phyloP scores from a whole-genome alignment of 2,329 filamentous ascomycete species.

The Aspergillus spinulosporus region DNA sequence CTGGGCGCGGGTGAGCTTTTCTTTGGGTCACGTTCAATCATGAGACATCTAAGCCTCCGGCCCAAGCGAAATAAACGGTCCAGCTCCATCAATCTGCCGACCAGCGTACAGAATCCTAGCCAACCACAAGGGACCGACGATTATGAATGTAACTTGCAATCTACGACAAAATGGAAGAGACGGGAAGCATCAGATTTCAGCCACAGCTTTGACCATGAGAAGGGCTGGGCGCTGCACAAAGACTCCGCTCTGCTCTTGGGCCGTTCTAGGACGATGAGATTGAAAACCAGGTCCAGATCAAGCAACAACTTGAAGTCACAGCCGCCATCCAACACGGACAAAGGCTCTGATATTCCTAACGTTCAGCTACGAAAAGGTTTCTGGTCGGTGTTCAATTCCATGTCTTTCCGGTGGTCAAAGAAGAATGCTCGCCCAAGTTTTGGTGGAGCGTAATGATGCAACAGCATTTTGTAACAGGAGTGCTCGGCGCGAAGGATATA shows the following conservation, averaged over 20 bases:
- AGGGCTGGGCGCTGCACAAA: neutral
- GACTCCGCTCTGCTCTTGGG: slow-evolving; percentile 10
- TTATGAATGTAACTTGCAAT: neutral
- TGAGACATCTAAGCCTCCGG: slow-evolving; percentile 81
- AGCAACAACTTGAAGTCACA: slow-evolving; percentile 1
- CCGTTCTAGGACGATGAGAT: slow-evolving; percentile 15
- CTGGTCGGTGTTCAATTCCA: slow-evolving; percentile 25
- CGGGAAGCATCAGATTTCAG: slow-evolving; percentile 5
- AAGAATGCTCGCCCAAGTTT: slow-evolving; percentile 16
- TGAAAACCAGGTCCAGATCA: slow-evolving; percentile 8
- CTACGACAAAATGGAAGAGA: neutral
- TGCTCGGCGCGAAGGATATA: neutral
- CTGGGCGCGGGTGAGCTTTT: slow-evolving; percentile 67
- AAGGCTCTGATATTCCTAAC: slow-evolving; percentile 5
- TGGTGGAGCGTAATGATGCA: slow-evolving; percentile 23
- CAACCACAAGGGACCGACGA: slow-evolving; percentile 1
- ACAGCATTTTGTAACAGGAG: neutral
- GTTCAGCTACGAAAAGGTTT: slow-evolving; percentile 16
- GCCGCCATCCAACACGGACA: slow-evolving; percentile 4
- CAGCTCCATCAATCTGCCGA: slow-evolving; percentile 49
- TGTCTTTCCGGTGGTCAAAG: slow-evolving; percentile 20
- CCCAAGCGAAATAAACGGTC: slow-evolving; percentile 74
- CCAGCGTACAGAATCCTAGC: neutral
- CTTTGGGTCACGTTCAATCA: slow-evolving; percentile 74
- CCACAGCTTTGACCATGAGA: slow-evolving; percentile 11